Base-by-base conservation (phyloP, 2,329 filamentous ascomycete species). In the Alternaria viburni region DNA sequence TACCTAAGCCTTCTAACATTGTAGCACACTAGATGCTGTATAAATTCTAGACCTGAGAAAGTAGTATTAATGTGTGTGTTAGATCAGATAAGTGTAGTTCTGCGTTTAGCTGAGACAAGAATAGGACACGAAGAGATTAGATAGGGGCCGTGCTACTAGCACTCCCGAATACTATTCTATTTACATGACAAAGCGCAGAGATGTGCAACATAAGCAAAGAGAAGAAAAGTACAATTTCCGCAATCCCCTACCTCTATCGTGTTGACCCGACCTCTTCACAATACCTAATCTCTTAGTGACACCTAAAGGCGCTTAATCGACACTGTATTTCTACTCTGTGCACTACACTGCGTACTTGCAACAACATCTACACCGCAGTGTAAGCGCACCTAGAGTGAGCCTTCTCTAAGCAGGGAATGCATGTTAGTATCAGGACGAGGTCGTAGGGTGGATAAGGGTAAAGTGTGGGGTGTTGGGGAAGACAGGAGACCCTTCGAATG, bases 21-120 rank as follows among this genome's bases (percentile, higher is more conserved):
- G 8, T 41, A 10, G 0, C 1, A n/a, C 0, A 41, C 15, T 17
- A 1, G 8, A 17, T 41, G 0, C 3, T 41, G 0, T 10, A 10
- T 41, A 17, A 4, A 10, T 0, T 0, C 4, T 3, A 15, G 8
- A 1, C 36, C 32, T 8, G 8, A 41, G 15, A 0, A 17, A 17
- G 8, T 1, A 17, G 15, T 17, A 17, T 5, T 3, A 0, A 10
- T 17, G 5, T 41, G 13, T 10, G 8, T 6, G 6, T 17, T 0
- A 0, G 36, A 41, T 17, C 4, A 17, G 15, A 10, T 1, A 10
- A 41, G 15, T 41, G 8, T 41, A 41, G 36, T 17, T 41, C 36
- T 9, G 2, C 2, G 15, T n/a, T 41, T 8, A 6, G 2, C 2
- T 41, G 4, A 5, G 4, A 41, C 36, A 41, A 41, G 0, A 41